phyloP scores from a whole-genome alignment of 352 stramenopile genomes.

The Sclerospora graminicola region DNA sequence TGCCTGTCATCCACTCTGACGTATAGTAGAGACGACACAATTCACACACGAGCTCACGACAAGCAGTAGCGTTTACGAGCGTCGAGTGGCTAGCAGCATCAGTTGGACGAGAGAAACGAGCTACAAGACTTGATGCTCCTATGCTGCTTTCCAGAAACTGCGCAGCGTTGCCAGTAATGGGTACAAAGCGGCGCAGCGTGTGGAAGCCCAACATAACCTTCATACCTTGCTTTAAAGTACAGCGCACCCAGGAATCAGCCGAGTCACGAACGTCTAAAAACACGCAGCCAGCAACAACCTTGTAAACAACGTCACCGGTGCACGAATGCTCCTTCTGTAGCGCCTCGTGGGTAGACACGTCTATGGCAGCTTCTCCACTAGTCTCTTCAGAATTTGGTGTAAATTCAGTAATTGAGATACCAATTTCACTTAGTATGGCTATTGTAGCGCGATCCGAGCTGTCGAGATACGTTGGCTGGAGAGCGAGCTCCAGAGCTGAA shows the following conservation, averaged over 20 bases:
- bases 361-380: too few relatives aligned
- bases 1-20: slow-evolving; percentile 91
- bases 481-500: slow-evolving; percentile 21
- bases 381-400: too few relatives aligned
- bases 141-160: slow-evolving; percentile 14
- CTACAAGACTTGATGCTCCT: slow-evolving; percentile 3
- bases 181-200: slow-evolving; percentile 40
- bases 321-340: slow-evolving; percentile 44
- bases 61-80: slow-evolving; percentile 23
- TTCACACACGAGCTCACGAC: slow-evolving; percentile 58
- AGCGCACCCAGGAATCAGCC: slow-evolving; percentile 59
- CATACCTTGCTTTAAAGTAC: slow-evolving; percentile 29
- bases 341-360: too few relatives aligned
- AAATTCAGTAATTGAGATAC: slow-evolving; percentile 28
- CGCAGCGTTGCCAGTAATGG: slow-evolving; percentile 3
- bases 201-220: slow-evolving; percentile 14
- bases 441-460: slow-evolving; percentile 46
- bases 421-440: slow-evolving; percentile 40
- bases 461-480: slow-evolving; percentile 59
- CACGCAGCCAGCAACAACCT: slow-evolving; percentile 27
- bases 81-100: slow-evolving; percentile 35
- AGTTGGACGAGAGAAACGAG: slow-evolving; percentile 28
- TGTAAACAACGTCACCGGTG: slow-evolving; percentile 22
- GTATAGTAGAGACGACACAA: slow-evolving; percentile 71
- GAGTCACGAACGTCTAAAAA: slow-evolving; percentile 61